Evolutionary conservation across 495 filamentous ascomycete species (phyloP).

Genomic region (Darksidea phi): DNA sequence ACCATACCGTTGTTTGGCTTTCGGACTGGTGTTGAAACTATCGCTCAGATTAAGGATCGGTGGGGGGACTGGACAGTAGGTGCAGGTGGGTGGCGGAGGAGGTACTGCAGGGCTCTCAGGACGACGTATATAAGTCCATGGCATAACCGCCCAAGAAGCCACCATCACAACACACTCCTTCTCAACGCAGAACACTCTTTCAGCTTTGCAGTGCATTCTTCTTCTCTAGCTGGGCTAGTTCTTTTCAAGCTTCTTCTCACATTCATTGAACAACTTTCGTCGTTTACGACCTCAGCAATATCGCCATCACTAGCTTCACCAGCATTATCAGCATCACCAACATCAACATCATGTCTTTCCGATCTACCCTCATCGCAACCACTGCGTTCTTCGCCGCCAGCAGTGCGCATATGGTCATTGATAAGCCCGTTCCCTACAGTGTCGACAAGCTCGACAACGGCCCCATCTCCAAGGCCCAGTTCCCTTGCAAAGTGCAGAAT

Average conservation of each 20-base stretch:
- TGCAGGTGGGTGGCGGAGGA: neutral
- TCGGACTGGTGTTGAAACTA: constrained; percentile 22
- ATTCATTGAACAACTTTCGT: constrained; percentile 14
- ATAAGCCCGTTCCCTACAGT: constrained; percentile 63
- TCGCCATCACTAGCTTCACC: neutral
- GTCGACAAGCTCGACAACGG: constrained; percentile 53
- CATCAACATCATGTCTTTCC: constrained; percentile 32
- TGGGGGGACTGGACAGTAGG: neutral
- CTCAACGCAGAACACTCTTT: constrained; percentile 11
- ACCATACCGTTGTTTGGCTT: constrained; percentile 23
- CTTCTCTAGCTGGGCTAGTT: constrained; percentile 37
- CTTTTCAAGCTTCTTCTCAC: constrained; percentile 13
- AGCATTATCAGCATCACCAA: too few species aligned
- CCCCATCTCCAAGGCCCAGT: constrained; percentile 69
- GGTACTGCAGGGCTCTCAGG: neutral
- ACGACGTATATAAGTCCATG: constrained; percentile 16
- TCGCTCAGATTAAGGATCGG: constrained; percentile 25
- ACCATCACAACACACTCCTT: constrained; percentile 23
- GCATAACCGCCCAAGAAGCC: neutral
- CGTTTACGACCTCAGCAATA: constrained; percentile 15
- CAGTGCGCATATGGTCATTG: constrained; percentile 71
- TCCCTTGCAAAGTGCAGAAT: constrained; percentile 68
- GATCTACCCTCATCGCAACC: constrained; percentile 19
- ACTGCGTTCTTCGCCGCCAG: constrained; percentile 47
- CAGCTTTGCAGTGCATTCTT: constrained; percentile 13